A percentile compares a stretch with the other conserved stretches of the same genome.
phyloP scores from a whole-genome alignment of 345 rosid genomes.

The Gossypium arboreum region DNA sequence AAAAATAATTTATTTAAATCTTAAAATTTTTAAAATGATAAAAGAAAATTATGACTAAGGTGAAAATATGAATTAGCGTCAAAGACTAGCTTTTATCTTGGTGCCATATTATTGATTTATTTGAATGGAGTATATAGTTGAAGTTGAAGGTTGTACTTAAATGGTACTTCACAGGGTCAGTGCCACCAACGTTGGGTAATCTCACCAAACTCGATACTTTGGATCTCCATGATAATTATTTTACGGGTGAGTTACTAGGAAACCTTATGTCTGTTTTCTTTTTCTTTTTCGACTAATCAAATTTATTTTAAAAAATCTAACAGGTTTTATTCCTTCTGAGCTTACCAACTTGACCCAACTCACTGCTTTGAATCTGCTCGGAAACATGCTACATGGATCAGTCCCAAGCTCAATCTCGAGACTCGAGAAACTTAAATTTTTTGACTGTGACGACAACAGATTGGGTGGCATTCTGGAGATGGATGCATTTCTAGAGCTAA shows the following conservation, averaged over 20 bases:
- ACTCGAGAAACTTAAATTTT: neutral
- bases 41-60: no score
- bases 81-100: no score
- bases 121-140: neutral
- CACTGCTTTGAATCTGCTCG: neutral
- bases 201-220: conserved; percentile 15
- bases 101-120: no score
- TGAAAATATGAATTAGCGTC: no score
- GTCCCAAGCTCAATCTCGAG: conserved; percentile 10
- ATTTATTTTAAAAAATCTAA: neutral
- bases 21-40: no score
- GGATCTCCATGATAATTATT: fast-evolving
- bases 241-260: conserved; percentile 2
- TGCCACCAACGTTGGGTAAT: conserved; percentile 21
- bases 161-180: conserved; percentile 13
- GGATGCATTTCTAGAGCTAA: conserved; percentile 3
- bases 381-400: conserved; percentile 6
- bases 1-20: no score
- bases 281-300: neutral
- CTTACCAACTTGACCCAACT: conserved; percentile 18
- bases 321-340: conserved; percentile 2
- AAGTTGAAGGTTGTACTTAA: neutral
- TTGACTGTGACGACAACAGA: neutral
- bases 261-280: neutral
- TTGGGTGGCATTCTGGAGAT: conserved; percentile 8